Evolutionary conservation across 2,329 filamentous ascomycete species (phyloP).

Genomic region (Monilinia fructicola): DNA sequence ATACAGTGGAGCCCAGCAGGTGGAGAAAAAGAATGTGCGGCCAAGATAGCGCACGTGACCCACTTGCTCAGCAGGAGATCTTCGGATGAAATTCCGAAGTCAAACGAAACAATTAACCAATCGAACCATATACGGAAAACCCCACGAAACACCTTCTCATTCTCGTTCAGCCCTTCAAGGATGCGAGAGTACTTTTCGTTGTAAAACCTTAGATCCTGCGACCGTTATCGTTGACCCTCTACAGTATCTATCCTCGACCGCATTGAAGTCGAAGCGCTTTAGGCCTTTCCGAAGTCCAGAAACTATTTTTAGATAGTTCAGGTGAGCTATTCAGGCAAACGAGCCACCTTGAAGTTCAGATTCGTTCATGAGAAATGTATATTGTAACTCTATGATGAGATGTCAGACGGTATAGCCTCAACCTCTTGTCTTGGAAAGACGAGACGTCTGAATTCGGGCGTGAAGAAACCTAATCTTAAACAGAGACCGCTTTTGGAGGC

Average conservation of each 20-base stretch:
- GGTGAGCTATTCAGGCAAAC: not conserved
- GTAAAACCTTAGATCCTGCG: not conserved
- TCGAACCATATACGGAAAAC: not conserved
- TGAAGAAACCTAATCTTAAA: slow-evolving; percentile 15
- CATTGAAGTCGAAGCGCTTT: slow-evolving; percentile 5
- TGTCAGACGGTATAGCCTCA: not conserved
- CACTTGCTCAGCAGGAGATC: not conserved
- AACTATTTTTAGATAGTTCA: slow-evolving; percentile 6
- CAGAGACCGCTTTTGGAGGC: slow-evolving; percentile 10
- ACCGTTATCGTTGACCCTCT: slow-evolving; percentile 1
- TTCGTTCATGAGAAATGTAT: not conserved
- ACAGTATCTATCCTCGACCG: not conserved
- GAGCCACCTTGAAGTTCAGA: not conserved
- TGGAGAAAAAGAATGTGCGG: not conserved
- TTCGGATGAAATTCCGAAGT: slow-evolving; percentile 1
- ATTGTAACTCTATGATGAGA: not conserved
- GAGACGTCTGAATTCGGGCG: slow-evolving; percentile 6
- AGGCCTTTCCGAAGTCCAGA: not conserved
- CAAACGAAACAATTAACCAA: slow-evolving; percentile 1
- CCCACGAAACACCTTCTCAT: not conserved
- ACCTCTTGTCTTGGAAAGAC: not conserved
- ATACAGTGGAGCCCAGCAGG: slow-evolving; percentile 1
- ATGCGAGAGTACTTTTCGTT: not conserved
- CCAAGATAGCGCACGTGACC: slow-evolving; percentile 4
- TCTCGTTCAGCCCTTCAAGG: slow-evolving; percentile 5